Evolutionary conservation across 306 rosid species (phyloP).

Genomic region (Cercis canadensis): DNA sequence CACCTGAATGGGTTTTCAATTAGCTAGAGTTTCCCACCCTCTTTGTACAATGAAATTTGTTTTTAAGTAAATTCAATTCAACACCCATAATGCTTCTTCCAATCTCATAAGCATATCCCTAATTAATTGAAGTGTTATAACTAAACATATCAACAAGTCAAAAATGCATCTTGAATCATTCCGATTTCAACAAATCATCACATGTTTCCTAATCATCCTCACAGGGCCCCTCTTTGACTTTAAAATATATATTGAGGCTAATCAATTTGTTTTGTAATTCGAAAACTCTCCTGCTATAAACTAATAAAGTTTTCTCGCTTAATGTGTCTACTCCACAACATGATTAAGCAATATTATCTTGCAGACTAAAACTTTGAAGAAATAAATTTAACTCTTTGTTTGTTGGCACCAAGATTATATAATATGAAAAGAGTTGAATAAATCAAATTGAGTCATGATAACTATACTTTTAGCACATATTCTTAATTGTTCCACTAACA

Average conservation of each 20-base stretch:
- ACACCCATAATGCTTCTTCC: too few relatives aligned
- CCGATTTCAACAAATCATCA: too few relatives aligned
- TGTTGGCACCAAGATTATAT: slow-evolving; percentile 25
- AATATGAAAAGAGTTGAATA: slow-evolving; percentile 17
- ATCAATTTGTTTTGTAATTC: too few relatives aligned
- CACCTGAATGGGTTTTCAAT: slow-evolving; percentile 26
- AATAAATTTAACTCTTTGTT: background rate
- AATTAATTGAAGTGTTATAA: too few relatives aligned
- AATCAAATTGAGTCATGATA: slow-evolving; percentile 15
- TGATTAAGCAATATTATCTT: slow-evolving; percentile 15
- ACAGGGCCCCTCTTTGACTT: too few relatives aligned
- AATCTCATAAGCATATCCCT: too few relatives aligned
- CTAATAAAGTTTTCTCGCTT: slow-evolving; percentile 8
- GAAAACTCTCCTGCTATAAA: background rate
- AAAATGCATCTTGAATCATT: too few relatives aligned
- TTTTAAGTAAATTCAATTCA: too few relatives aligned
- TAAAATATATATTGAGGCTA: too few relatives aligned
- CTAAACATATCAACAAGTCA: too few relatives aligned
- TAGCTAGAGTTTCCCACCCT: background rate
- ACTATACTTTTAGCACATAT: slow-evolving; percentile 32
- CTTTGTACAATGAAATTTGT: background rate
- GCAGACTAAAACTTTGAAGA: background rate
- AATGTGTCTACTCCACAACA: slow-evolving; percentile 29
- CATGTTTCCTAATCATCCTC: too few relatives aligned
- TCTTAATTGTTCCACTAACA: slow-evolving; percentile 33